Base-by-base conservation (phyloP, 2,329 filamentous ascomycete species). In the Cladophialophora carrionii region DNA sequence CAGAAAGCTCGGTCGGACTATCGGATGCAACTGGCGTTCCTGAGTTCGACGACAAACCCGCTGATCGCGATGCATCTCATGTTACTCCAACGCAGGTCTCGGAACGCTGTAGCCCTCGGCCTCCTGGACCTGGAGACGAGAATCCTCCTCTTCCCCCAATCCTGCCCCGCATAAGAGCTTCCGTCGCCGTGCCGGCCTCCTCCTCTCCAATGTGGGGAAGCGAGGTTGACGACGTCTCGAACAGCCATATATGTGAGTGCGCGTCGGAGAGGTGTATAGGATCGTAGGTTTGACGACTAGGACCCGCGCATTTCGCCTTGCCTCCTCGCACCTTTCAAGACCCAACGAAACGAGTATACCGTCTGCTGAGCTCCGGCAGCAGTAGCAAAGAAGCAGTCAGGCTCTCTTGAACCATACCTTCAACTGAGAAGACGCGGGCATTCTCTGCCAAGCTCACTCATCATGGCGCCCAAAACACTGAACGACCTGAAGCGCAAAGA, bases 401-500 rank as follows among this genome's bases (percentile, higher is more conserved):
- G 37, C 17, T 43, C 10, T n/a, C 17, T 9, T 6, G 8, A n/a
- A 1, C 8, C 17, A 8, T 43, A 43, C 37, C 37, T 43, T 20
- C 5, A n/a, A 20, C 37, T 3, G n/a, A 43, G 14, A 41, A 41
- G 17, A 4, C 37, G 4, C 14, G 37, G 14, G 37, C 37, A 17
- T n/a, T 41, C 14, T 41, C 37, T 4, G 14, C 4, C 37, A 14
- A 9, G 2, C 14, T 41, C 5, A 31, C 5, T 10, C 46, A 58
- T 31, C n/a, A 68, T 66, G 63, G 57, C 63, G 34, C 64, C 66
- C 12, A 67, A 69, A 54, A 62, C 67, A 3, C 34, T 69, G 31
- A 62, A 57, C 31, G 70, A 70, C 26, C 62, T 73, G 48, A 72
- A 71, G 26, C 64, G 69, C 32, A 68, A 71, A 34, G 72, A 73